Conservation (phyloP, 371 early-diverging fungal species). For the Mortierella sp. region DNA sequence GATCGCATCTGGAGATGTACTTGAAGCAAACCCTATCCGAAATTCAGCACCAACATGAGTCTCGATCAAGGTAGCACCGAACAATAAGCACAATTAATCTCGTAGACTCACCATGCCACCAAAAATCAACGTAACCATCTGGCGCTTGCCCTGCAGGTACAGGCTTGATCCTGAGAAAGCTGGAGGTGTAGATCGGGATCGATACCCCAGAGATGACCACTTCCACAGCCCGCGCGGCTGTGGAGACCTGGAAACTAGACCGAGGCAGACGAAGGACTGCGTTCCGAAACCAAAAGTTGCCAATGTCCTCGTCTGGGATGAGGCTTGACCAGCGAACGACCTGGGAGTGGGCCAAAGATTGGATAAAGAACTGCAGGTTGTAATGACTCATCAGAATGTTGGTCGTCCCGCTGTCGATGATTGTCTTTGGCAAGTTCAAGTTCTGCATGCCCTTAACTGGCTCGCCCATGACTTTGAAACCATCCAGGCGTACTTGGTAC, state of each 20-base stretch:
- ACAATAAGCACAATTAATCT: constrained; percentile 2
- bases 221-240: constrained; percentile 31
- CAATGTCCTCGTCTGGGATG: constrained; percentile 36
- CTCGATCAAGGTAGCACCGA: no score
- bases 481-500: constrained; percentile 56
- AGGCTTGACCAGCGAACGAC: constrained; percentile 33
- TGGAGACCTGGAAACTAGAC: constrained; percentile 31
- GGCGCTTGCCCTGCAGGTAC: constrained; percentile 35
- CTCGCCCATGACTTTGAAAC: constrained; percentile 52
- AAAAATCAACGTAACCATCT: constrained; percentile 42
- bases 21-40: constrained; percentile 43
- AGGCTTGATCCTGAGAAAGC: constrained; percentile 34
- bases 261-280: constrained; percentile 43
- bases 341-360: constrained; percentile 41
- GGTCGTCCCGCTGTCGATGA: constrained; percentile 58
- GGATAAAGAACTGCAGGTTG: constrained; percentile 50
- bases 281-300: constrained; percentile 48
- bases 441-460: constrained; percentile 40
- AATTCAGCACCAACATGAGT: no score
- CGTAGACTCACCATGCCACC: constrained; percentile 41
- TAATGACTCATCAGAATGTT: constrained; percentile 56
- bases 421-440: constrained; percentile 53
- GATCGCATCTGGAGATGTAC: constrained; percentile 34
- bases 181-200: constrained; percentile 47
- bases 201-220: constrained; percentile 33